Percentiles rank a stretch among this genome's conserved stretches.
phyloP scores from a whole-genome alignment of 805 yeast species.

The Metschnikowia drakensbergensis region DNA sequence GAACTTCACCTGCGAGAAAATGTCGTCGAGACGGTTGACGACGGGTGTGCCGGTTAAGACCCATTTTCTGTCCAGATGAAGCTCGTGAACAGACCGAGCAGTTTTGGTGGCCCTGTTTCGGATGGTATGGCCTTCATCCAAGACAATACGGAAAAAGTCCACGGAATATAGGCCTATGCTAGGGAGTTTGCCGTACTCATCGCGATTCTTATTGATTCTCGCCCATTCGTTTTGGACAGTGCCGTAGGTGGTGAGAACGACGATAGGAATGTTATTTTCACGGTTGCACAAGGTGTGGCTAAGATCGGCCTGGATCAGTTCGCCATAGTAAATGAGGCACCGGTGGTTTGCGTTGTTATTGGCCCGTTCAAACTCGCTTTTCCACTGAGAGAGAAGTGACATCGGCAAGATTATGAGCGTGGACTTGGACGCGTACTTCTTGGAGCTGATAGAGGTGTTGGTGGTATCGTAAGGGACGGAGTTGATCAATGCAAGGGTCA shows the following conservation, averaged over 20 bases:
- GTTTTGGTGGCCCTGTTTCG: conserved; percentile 76
- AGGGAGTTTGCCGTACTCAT: conserved; percentile 25
- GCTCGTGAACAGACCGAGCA: conserved; percentile 67
- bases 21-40: conserved; percentile 80
- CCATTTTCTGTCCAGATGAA: conserved; percentile 73
- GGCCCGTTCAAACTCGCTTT: conserved; percentile 65
- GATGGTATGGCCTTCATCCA: conserved; percentile 91
- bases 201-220: conserved; percentile 33
- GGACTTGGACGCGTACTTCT: conserved; percentile 59
- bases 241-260: conserved; percentile 83
- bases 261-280: conserved; percentile 51
- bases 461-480: conserved; percentile 54
- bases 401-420: conserved; percentile 85
- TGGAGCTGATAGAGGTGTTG: conserved; percentile 11
- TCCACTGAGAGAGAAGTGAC: conserved; percentile 92
- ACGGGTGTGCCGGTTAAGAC: conserved; percentile 91
- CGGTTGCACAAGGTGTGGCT: conserved; percentile 39
- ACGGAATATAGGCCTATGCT: conserved; percentile 63
- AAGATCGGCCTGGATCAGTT: conserved; percentile 50
- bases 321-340: conserved; percentile 75
- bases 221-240: conserved; percentile 76
- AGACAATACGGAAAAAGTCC: conserved; percentile 66
- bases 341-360: conserved; percentile 41
- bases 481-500: conserved; percentile 69
- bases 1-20: conserved; percentile 72